Base-by-base conservation (phyloP, 164 flowering plant genomes). In the Vitis rupestris region DNA sequence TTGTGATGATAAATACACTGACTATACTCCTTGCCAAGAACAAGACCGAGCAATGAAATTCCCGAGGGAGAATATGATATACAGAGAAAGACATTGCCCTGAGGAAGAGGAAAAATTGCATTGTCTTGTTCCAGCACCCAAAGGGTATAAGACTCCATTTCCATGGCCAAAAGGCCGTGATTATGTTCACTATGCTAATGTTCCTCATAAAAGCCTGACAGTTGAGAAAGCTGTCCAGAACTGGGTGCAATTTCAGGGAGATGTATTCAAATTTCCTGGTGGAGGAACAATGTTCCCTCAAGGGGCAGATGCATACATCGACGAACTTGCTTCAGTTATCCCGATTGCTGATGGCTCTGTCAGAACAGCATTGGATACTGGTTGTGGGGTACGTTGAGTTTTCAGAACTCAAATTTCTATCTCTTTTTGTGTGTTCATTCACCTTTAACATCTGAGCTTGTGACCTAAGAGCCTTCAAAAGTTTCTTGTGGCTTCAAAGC, bases 241-340 rank as follows among this genome's bases (percentile, higher is more conserved):
- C 68, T 94, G 99, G 99, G 97, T 94, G 6, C 81, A 90, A 80
- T 90, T 69, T 81, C 82, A 90, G 78, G 99, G 99, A 48, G 75
- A 91, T 65, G 97, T 92, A 15, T 92, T 92, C 71, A 92, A 90
- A 73, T 94, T 94, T 81, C 99, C 99, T 0, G 99, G 99, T 64
- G 99, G 99, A 53, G 99, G 99, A 67, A 94, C 99, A 47, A 92
- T 92, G 99, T 94, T 94, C 65, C 99, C 99, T 72, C 91, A 92
- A 63, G 99, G 99, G 11, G 97, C 99, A 54, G 99, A 94, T 87
- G 91, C 91, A 59, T 94, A 94, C 74, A 94, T 94, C 68, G 90
- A 92, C 68, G 95, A 94, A 72, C 93, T 94, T 76, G 99, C 94
- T 4, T 74, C 90, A 30, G 91, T 94, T 27, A 91, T 94, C 72